Conservation (phyloP, 176 grass and related monocot species). For the Musa itinerans region DNA sequence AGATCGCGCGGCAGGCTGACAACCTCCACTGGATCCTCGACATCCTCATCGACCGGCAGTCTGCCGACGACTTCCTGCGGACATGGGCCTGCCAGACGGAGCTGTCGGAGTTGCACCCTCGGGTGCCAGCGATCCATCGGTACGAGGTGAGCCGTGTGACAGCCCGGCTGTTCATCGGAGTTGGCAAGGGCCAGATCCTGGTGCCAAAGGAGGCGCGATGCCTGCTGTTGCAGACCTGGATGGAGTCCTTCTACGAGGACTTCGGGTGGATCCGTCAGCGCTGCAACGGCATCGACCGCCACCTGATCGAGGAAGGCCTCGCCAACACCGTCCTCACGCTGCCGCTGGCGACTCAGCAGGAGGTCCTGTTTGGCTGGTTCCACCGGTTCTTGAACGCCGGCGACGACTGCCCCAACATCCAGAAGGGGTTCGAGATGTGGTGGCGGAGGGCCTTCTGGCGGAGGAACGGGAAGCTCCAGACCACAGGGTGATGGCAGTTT, state of each 20-base stretch:
- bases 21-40: slow-evolving; percentile 96
- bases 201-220: slow-evolving; percentile 77
- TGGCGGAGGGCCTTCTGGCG: slow-evolving; percentile 89
- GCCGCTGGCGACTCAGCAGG: slow-evolving; percentile 74
- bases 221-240: slow-evolving; percentile 77
- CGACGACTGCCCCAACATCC: slow-evolving; percentile 95
- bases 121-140: slow-evolving; percentile 79
- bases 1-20: slow-evolving; percentile 82
- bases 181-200: slow-evolving; percentile 86
- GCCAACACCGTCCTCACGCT: slow-evolving; percentile 86
- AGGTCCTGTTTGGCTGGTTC: slow-evolving; percentile 80
- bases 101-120: slow-evolving; percentile 54
- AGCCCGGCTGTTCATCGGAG: slow-evolving; percentile 56
- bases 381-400: slow-evolving; percentile 84
- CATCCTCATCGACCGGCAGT: slow-evolving; percentile 91
- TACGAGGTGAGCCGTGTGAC: slow-evolving; percentile 88
- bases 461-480: slow-evolving; percentile 37
- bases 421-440: slow-evolving; percentile 94
- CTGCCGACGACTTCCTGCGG: slow-evolving; percentile 76
- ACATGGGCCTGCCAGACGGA: slow-evolving; percentile 72
- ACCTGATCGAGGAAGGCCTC: slow-evolving; percentile 80
- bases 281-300: slow-evolving; percentile 80
- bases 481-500: too few relatives aligned
- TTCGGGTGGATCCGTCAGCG: slow-evolving; percentile 91
- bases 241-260: slow-evolving; percentile 89